Percentiles rank a stretch among this genome's conserved stretches.
Evolutionary conservation across 495 filamentous ascomycete genomes (phyloP).

Genomic region (Podospora pseudoanserina): DNA sequence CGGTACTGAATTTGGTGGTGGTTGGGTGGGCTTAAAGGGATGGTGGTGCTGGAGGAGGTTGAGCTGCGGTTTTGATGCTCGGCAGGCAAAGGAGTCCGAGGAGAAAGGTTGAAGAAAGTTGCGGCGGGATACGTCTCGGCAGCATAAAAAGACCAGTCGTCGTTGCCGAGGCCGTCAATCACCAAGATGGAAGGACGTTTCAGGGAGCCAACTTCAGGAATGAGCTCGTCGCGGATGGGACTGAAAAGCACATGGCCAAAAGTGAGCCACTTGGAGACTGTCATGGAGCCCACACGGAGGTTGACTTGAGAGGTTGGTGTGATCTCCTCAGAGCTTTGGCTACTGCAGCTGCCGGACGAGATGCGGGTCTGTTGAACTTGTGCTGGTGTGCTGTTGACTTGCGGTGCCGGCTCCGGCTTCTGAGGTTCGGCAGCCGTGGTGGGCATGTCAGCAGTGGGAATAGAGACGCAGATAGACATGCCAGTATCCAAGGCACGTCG

Average conservation of each 20-base stretch:
- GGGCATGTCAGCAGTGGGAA: conserved; percentile 41
- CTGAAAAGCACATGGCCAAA: conserved; percentile 95
- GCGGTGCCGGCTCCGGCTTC: conserved; percentile 10
- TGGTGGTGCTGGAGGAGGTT: conserved; percentile 24
- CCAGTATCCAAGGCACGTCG: conserved; percentile 38
- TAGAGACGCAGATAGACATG: conserved; percentile 7
- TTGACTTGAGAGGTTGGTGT: conserved; percentile 71
- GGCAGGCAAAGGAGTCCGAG: conserved; percentile 41
- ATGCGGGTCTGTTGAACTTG: conserved; percentile 34
- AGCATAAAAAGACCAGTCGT: conserved; percentile 98
- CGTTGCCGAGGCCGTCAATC: conserved; percentile 77
- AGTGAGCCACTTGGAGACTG: conserved; percentile 74
- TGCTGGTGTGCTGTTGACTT: conserved; percentile 36
- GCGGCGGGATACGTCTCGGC: conserved; percentile 85
- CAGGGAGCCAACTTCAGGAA: conserved; percentile 41
- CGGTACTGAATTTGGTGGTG: conserved; percentile 79
- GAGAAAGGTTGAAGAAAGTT: conserved; percentile 79
- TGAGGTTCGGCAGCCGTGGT: conserved; percentile 48
- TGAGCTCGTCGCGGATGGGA: conserved; percentile 77
- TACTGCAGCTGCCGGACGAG: conserved; percentile 45
- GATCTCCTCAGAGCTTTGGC: conserved; percentile 48
- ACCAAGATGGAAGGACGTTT: conserved; percentile 71
- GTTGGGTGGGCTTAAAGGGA: conserved; percentile 67
- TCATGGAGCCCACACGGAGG: conserved; percentile 71
- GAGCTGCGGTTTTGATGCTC: conserved; percentile 26